phyloP scores from a whole-genome alignment of 257 asterid genomes.

The Solanum acaule region DNA sequence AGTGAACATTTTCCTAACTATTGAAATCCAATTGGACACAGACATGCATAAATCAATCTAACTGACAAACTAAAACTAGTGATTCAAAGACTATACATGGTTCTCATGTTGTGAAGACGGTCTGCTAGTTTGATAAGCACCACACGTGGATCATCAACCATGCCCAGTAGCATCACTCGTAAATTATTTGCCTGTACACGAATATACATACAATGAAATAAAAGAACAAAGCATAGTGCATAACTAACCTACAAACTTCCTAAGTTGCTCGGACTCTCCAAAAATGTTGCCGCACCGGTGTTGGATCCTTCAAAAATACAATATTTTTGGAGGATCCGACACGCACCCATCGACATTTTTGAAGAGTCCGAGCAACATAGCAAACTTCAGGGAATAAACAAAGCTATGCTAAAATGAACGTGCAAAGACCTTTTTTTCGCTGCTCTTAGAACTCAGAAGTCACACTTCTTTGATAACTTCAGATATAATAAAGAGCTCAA shows the following conservation, averaged over 20 bases:
- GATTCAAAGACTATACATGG: constrained; percentile 43
- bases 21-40: neutral
- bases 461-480: neutral
- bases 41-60: neutral
- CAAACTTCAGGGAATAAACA: neutral
- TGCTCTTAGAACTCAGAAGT: neutral
- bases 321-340: too few species aligned
- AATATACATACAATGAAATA: neutral
- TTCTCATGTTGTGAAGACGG: constrained; percentile 98
- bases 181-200: constrained; percentile 71
- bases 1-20: neutral
- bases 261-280: too few species aligned
- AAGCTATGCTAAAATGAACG: neutral
- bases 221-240: neutral
- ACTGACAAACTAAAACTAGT: neutral
- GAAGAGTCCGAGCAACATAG: too few species aligned
- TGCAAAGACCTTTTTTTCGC: neutral
- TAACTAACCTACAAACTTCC: neutral
- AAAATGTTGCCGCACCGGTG: too few species aligned
- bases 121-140: constrained; percentile 99
- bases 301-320: too few species aligned
- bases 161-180: constrained; percentile 95
- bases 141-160: constrained; percentile 98
- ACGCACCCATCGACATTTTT: too few species aligned
- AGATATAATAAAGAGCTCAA: neutral